Base-by-base conservation (phyloP, 306 rosid species). In the Begonia fuchsioides region DNA sequence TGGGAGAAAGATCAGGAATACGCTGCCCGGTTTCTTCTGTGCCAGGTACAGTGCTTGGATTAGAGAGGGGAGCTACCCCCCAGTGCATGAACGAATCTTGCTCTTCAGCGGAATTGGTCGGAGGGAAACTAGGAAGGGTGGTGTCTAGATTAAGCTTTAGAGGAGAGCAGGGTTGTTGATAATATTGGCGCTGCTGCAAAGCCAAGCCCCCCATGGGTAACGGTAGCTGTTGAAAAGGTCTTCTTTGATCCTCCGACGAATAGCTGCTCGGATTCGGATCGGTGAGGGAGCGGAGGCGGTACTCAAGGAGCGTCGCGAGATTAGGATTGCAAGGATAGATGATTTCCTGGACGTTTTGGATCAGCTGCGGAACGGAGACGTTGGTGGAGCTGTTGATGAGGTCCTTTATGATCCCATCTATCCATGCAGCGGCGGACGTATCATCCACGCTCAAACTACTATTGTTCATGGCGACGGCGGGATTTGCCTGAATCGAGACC, bases 251-350 rank as follows among this genome's bases (percentile, higher is more conserved):
- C 17, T 46, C 53, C 5, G 39, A 38, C n/a, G 15, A 39, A 32
- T 45, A 46, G 17, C 39, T 48, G 17, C 17, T 32, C 8, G 61
- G 62, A 6, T 70, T 67, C 15, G 75, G 53, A 39, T n/a, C 65
- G 15, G 81, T 32, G 38, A 32, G 76, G 56, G 81, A 73, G 4
- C 95, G 79, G 44, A 90, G 74, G 39, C 98, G 67, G 58, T 79
- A 78, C 72, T 85, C 98, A 45, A 90, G 98, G 43, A 85, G 76
- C 10, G 83, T 61, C 2, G 95, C 98, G 6, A 90, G 82, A 62
- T 75, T 82, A 17, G 98, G 98, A 59, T 90, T 90, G 56, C 98
- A 90, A 71, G 98, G 98, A 55, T 66, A 82, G 32, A 90, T 90
- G 7, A 90, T 81, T 66, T 90, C 98, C 63, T 79, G 66, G 8